These are phyloP conservation scores for Fusarium sp. DNA, from an alignment of 2,329 filamentous ascomycete species.

Conservation along the genomic window DNA sequence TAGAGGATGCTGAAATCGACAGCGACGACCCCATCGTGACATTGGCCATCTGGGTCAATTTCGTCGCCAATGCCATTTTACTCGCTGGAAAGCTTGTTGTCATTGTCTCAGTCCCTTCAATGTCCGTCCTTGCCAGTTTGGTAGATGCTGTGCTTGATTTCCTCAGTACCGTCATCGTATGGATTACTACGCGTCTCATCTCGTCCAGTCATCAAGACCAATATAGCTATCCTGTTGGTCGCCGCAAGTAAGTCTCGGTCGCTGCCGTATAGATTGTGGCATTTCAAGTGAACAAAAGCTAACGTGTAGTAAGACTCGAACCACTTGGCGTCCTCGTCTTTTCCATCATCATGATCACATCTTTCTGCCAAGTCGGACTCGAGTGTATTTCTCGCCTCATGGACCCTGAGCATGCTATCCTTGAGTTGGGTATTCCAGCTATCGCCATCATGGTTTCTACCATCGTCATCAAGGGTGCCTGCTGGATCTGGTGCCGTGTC, in stretches of 20 bases:
- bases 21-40: conserved; percentile 80
- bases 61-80: conserved; percentile 79
- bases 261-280: not conserved
- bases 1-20: conserved; percentile 77
- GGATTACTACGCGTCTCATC: conserved; percentile 80
- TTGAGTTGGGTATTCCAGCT: conserved; percentile 78
- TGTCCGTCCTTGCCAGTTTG: conserved; percentile 82
- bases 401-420: conserved; percentile 70
- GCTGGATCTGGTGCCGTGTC: conserved; percentile 88
- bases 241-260: conserved; percentile 59
- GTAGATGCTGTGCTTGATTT: conserved; percentile 86
- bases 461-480: conserved; percentile 82
- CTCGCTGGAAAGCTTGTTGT: conserved; percentile 82
- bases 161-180: conserved; percentile 82
- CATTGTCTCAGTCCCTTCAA: conserved; percentile 79
- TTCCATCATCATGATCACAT: conserved; percentile 86
- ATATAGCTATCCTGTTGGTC: conserved; percentile 81
- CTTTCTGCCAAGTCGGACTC: conserved; percentile 81
- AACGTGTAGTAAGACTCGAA: conserved; percentile 66
- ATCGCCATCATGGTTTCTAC: conserved; percentile 84
- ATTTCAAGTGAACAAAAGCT: conserved; percentile 11
- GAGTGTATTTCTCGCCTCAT: conserved; percentile 74
- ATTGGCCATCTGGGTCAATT: conserved; percentile 88
- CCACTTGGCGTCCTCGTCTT: conserved; percentile 85
- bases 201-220: conserved; percentile 72